Percentiles rank a stretch among this genome's conserved stretches.
Conservation (phyloP, 2,329 filamentous ascomycete genomes). For the Ilyonectria mors-panacis region DNA sequence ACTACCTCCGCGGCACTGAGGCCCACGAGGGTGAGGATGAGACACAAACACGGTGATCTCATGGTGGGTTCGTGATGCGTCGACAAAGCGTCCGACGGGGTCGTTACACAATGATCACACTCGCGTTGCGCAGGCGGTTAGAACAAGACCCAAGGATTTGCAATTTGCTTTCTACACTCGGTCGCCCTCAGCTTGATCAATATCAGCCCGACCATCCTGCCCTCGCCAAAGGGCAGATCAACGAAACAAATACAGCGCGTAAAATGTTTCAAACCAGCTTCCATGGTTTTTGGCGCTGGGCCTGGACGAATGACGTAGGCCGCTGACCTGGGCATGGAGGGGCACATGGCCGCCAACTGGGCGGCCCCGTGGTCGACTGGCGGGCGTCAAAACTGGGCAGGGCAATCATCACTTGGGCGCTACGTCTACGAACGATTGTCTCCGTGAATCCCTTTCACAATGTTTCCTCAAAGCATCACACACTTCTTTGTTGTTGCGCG, state of each 20-base stretch:
- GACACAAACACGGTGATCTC: conserved; percentile 27
- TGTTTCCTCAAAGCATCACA: background rate
- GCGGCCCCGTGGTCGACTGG: conserved; percentile 12
- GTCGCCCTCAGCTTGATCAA: background rate
- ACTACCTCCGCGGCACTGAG: conserved; percentile 25
- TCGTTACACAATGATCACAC: conserved; percentile 12
- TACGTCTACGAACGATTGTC: background rate
- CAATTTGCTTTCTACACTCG: background rate
- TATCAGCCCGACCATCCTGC: background rate
- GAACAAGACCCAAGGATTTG: background rate
- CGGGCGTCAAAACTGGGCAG: conserved; percentile 14
- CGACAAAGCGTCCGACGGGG: conserved; percentile 3
- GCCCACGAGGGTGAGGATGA: conserved; percentile 25
- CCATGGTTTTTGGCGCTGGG: conserved; percentile 13
- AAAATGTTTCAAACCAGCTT: conserved; percentile 15
- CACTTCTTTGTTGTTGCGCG: background rate
- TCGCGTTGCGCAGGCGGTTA: background rate
- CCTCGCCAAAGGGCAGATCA: background rate
- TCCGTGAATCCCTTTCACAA: background rate
- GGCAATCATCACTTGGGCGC: conserved; percentile 3
- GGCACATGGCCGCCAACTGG: conserved; percentile 16
- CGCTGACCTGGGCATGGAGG: conserved; percentile 18
- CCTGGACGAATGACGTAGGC: conserved; percentile 26
- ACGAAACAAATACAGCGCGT: background rate
- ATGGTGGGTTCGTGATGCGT: conserved; percentile 32